Base-by-base conservation (phyloP, 345 rosid genomes). In the Noccaea caerulescens region DNA sequence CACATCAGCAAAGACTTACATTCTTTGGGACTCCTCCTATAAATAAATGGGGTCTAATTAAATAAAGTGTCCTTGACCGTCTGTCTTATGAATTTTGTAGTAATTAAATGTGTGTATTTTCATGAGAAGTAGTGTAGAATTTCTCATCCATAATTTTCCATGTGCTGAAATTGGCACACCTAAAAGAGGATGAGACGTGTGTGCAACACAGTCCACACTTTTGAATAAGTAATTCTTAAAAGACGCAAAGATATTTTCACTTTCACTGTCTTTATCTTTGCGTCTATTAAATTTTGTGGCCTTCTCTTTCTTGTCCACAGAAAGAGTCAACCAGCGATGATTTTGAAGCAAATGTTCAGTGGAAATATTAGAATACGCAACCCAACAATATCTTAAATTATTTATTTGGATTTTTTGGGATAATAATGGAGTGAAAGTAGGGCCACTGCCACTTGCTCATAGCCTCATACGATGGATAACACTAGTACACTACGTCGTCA, bases 391-490 rank as follows among this genome's bases (percentile, higher is more conserved):
- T 13, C 7, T 55, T 14, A 39, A 3, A 30, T 30, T 32, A 20
- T 51, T 36, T 12, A 11, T 11, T 45, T 16, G 23, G 13, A 50
- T 36, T 9, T 53, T 27, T 27, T 20, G 23, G 30, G 27, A 53
- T 18, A 55, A 55, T 55, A 55, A 46, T 55, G 1, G 64, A 46
- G 52, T 12, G 50, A 37, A 55, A 10, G 11, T 1, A 37, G 58
- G 27, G 36, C 71, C 76, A 64, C 58, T 54, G 8, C 65, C 58
- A 47, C 71, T 46, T 45, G 76, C 18, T 16, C 18, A 16, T 16
- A 16, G 18, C 18, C 64, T 51, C 43, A 10, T 27, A 10, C 39
- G 0, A 71, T 43, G 47, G 49, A 72, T 63, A 44, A 63, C 39
- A n/a, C 23, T 20, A 20, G 23, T 20, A 20, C 23, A 20, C 32